A percentile compares a stretch with the other conserved stretches of the same genome.
Conservation (phyloP, 2,329 filamentous ascomycete species). For the Cytospora piceae region DNA sequence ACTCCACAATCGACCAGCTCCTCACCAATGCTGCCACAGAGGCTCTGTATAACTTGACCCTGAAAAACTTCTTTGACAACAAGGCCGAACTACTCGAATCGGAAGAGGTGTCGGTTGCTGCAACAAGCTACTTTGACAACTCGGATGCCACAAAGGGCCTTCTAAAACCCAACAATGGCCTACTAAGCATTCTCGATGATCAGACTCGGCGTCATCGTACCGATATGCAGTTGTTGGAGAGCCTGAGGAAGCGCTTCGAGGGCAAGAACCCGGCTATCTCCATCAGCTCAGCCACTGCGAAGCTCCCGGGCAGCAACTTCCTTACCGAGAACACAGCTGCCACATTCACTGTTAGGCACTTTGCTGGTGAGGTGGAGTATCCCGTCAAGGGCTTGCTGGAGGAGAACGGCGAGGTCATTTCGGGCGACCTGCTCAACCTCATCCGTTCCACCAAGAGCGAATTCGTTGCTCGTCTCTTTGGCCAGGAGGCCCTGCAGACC, state of each 20-base stretch:
- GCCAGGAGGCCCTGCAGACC: slow-evolving; percentile 92
- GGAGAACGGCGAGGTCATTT: slow-evolving; percentile 95
- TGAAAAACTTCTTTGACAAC: slow-evolving; percentile 94
- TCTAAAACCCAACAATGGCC: slow-evolving; percentile 87
- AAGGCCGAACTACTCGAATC: slow-evolving; percentile 92
- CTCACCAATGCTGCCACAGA: slow-evolving; percentile 94
- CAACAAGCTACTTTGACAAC: slow-evolving; percentile 98
- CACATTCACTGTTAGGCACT: slow-evolving; percentile 90
- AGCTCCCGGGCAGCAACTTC: slow-evolving; percentile 87
- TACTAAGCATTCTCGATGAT: slow-evolving; percentile 93
- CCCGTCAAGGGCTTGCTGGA: slow-evolving; percentile 84
- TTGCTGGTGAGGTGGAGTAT: slow-evolving; percentile 96
- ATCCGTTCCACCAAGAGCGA: slow-evolving; percentile 85
- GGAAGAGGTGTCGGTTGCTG: slow-evolving; percentile 86
- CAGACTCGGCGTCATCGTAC: slow-evolving; percentile 88
- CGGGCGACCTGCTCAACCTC: slow-evolving; percentile 92
- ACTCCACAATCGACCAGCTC: slow-evolving; percentile 86
- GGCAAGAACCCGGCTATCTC: slow-evolving; percentile 90
- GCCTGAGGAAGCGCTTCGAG: slow-evolving; percentile 88
- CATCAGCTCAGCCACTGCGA: slow-evolving; percentile 73
- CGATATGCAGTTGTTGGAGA: slow-evolving; percentile 89
- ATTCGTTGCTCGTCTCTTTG: slow-evolving; percentile 88
- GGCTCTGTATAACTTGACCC: slow-evolving; percentile 86
- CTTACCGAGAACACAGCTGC: slow-evolving; percentile 79
- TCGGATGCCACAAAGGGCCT: slow-evolving; percentile 91